phyloP scores from a whole-genome alignment of 108 stramenopile genomes.

The Nitzschia sp. region DNA sequence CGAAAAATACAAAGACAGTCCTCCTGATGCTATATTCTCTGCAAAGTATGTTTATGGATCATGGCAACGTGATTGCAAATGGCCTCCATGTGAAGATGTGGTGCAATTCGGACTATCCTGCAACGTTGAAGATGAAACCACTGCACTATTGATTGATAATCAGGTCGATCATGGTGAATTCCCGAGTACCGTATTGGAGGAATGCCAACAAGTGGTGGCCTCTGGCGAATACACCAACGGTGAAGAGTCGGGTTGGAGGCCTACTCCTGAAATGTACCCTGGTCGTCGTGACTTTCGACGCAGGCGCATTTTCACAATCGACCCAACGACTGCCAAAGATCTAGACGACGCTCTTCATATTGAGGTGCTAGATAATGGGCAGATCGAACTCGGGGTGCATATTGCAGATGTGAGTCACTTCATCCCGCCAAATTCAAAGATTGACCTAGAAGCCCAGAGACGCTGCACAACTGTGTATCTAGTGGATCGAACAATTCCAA shows the following conservation, averaged over 20 bases:
- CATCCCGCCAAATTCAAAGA: constrained; percentile 63
- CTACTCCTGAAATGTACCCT: constrained; percentile 67
- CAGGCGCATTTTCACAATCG: constrained; percentile 90
- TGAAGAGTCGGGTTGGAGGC: constrained; percentile 80
- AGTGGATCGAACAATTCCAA: constrained; percentile 90
- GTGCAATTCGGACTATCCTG: constrained; percentile 66
- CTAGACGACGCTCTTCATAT: constrained; percentile 96
- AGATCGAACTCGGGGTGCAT: constrained; percentile 93
- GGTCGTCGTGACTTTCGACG: constrained; percentile 81
- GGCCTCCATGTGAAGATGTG: constrained; percentile 79
- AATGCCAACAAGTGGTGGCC: constrained; percentile 68
- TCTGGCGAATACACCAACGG: constrained; percentile 47
- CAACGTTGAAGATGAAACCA: constrained; percentile 88
- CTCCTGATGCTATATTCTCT: constrained; percentile 46
- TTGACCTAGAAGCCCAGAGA: constrained; percentile 90
- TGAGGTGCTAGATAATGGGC: constrained; percentile 64
- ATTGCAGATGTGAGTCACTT: constrained; percentile 98
- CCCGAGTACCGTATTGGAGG: constrained; percentile 59
- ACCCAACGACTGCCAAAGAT: constrained; percentile 95
- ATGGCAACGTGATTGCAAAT: constrained; percentile 60
- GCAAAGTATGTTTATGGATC: constrained; percentile 64
- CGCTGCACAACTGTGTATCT: constrained; percentile 96
- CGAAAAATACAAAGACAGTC: constrained; percentile 35
- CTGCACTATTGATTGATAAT: constrained; percentile 78
- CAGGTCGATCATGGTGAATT: constrained; percentile 93